A percentile compares a stretch with the other conserved stretches of the same genome.
Conservation (phyloP, 257 asterid genomes). For the Ilex aquifolium region DNA sequence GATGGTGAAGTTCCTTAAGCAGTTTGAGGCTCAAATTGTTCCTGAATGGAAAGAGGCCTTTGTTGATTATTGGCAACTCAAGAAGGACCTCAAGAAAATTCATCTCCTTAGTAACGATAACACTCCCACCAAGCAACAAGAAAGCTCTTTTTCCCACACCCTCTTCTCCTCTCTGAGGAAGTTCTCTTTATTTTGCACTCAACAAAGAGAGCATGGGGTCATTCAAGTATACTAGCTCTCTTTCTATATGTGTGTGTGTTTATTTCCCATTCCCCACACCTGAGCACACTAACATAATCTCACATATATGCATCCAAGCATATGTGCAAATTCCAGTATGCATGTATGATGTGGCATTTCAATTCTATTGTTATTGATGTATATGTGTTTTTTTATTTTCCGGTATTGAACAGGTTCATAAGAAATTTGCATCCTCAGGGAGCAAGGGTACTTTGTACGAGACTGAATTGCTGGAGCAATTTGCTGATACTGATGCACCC, state of each 20-base stretch:
- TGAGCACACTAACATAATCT: too few species aligned
- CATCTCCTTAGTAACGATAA: constrained; percentile 28
- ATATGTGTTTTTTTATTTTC: neutral
- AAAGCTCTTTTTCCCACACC: constrained; percentile 10
- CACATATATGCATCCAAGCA: too few species aligned
- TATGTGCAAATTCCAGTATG: too few species aligned
- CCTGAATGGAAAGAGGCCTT: constrained; percentile 99
- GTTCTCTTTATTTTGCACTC: constrained; percentile 31
- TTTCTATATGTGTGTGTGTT: neutral
- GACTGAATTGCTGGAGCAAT: constrained; percentile 69
- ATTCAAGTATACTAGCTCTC: constrained; percentile 44
- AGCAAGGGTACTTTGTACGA: constrained; percentile 60
- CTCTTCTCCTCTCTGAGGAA: constrained; percentile 33
- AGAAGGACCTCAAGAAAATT: constrained; percentile 71
- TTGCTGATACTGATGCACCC: constrained; percentile 62
- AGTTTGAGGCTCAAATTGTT: constrained; percentile 78
- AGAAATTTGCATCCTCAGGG: constrained; percentile 37
- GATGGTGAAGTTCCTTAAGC: constrained; percentile 90
- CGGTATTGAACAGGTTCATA: constrained; percentile 53
- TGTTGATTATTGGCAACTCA: constrained; percentile 77
- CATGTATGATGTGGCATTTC: neutral
- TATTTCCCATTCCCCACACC: neutral
- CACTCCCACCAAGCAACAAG: constrained; percentile 14
- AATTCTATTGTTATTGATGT: neutral
- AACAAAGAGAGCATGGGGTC: constrained; percentile 33